Base-by-base conservation (phyloP, 2,329 filamentous ascomycete genomes). In the Apiospora marii region DNA sequence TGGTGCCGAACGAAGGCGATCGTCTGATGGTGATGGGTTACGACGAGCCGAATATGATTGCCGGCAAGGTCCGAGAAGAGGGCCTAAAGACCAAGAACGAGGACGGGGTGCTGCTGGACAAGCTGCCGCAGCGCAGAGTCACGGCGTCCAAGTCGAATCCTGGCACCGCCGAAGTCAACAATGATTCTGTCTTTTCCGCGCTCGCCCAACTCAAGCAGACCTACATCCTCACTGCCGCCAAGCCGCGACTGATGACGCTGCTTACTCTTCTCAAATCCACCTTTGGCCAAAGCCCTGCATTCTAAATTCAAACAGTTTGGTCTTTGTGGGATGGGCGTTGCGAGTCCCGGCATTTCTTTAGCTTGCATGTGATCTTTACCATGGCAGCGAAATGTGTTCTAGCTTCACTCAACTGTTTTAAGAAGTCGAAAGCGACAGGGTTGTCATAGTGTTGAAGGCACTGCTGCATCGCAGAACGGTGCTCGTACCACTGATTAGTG, bases 21-120 rank as follows among this genome's bases (percentile, higher is more conserved):
- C 90, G 96, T n/a, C 86, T 99, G 80, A 98, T 99, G 96, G 96
- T 99, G 80, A 88, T 98, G 79, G 96, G 96, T 0, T 99, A 98
- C 82, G 92, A 98, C 71, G 96, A 98, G 79, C 90, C 99, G 73
- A 93, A 94, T 79, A 93, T 92, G 74, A 96, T 98, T 75, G 93
- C 99, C 22, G 88, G 90, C 71, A 93, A 93, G 74, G 89, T 98
- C 72, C 92, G 95, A 74, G 84, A 92, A 64, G 88, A 92, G 71
- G 83, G 86, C 43, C 81, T 92, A 27, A 85, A 88, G 49, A 88
- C 88, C 72, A 89, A 88, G 71, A 90, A 89, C 43, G 88, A 88
- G 49, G 90, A 91, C 70, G 87, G 88, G 5, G 84, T 88, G 4
- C 82, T 85, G 2, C 86, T 92, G 49, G 89, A 89, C 24, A 86